phyloP scores from a whole-genome alignment of 306 rosid species.

The Pyrus communis region DNA sequence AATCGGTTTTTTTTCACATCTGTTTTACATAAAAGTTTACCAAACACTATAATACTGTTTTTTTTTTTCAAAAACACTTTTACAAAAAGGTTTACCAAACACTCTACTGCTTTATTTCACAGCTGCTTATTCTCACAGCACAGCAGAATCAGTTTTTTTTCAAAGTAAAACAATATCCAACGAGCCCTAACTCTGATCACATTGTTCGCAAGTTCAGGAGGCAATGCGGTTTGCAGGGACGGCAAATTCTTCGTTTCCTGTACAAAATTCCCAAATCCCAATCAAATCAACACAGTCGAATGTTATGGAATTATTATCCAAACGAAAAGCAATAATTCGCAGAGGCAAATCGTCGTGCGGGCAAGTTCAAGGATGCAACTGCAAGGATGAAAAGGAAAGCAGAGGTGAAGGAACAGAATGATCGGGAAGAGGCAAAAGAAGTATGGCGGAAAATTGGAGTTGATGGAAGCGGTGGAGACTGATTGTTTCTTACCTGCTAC shows the following conservation, averaged over 20 bases:
- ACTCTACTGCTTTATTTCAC: no score
- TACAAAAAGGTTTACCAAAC: no score
- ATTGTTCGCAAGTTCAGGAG: constrained; percentile 94
- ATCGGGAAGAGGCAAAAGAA: background rate
- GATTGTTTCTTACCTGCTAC: background rate
- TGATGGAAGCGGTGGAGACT: background rate
- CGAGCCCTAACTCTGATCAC: constrained; percentile 76
- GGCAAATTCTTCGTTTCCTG: constrained; percentile 41
- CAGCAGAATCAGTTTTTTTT: no score
- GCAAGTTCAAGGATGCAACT: background rate
- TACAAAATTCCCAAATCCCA: background rate
- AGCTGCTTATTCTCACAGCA: no score
- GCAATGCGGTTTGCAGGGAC: constrained; percentile 83
- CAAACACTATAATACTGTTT: no score
- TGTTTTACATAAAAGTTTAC: no score
- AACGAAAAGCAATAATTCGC: background rate
- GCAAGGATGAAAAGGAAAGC: background rate
- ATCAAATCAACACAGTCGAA: background rate
- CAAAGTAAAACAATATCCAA: no score
- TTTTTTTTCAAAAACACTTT: no score
- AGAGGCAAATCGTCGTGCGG: background rate
- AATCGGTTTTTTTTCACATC: no score
- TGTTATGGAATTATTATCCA: background rate
- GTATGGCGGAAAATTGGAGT: background rate
- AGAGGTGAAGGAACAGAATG: background rate